Base-by-base conservation (phyloP, 2,329 filamentous ascomycete species). In the Drechslerella dactyloides region DNA sequence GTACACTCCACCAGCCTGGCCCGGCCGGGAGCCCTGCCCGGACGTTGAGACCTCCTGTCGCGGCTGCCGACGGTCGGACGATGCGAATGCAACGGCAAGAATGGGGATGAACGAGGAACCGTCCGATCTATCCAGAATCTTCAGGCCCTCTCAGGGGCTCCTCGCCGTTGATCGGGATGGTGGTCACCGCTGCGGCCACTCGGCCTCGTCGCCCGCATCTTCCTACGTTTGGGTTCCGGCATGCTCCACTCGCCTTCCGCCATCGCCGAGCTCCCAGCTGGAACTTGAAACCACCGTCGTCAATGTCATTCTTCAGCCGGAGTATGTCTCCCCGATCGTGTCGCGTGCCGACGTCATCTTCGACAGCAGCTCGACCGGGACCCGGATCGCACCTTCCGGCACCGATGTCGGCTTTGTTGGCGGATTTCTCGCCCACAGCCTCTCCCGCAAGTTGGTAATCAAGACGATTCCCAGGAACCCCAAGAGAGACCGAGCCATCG, bases 271-370 rank as follows among this genome's bases (percentile, higher is more conserved):
- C 30, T 5, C 53, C 6, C 52, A 13, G 37, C 37, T 19, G 6
- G n/a, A 70, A 37, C 30, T 46, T 35, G 68, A 65, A 35, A 37
- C 33, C 7, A 37, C 57, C n/a, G n/a, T 58, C 33, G 21, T 73
- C 15, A 58, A 52, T n/a, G 62, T 68, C 10, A 40, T 73, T 15
- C 17, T 73, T n/a, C 69, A 73, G 17, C 69, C 69, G 2, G 69
- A 73, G 62, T 73, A 73, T 50, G 52, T 68, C 6, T 73, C 69
- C 13, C 69, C 69, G 1, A 53, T 68, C 13, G 17, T 73, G 10
- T 48, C 63, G 6, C 69, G 69, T 5, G 69, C 69, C 19, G 69
- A 73, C 30, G 57, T 68, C 40, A 11, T 73, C 8, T 53, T 50
- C 15, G 62, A 66, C 19, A 62, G 42, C 35, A 58, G 55, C 37